Conservation (phyloP, 495 filamentous ascomycete genomes). For the Tetracladium marchalianum region DNA sequence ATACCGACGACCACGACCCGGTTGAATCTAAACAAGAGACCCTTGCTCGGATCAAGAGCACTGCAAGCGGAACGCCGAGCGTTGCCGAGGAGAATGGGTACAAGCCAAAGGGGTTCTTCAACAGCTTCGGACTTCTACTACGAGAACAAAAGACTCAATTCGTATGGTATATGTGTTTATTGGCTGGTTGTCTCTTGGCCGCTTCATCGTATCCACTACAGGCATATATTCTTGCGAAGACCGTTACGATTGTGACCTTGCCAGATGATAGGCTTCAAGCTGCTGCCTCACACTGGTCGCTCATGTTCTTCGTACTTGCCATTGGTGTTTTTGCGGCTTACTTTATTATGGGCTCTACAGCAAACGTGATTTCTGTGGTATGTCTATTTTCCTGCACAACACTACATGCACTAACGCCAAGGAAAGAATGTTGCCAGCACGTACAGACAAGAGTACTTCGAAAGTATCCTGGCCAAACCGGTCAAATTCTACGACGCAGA, state of each 20-base stretch:
- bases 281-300: conserved; percentile 47
- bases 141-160: conserved; percentile 8
- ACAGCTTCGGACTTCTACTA: conserved; percentile 15
- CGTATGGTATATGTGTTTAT: conserved; percentile 17
- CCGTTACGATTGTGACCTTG: conserved; percentile 35
- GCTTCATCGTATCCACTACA: conserved; percentile 34
- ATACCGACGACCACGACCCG: background rate
- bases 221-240: conserved; percentile 38
- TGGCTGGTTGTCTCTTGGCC: conserved; percentile 10
- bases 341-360: conserved; percentile 39
- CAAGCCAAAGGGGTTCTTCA: conserved; percentile 10
- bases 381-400: conserved; percentile 2
- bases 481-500: conserved; percentile 54
- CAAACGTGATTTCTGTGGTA: conserved; percentile 41
- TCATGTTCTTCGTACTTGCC: conserved; percentile 56
- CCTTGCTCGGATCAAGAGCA: background rate
- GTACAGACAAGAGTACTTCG: conserved; percentile 50
- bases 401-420: background rate
- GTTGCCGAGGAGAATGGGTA: background rate
- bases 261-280: conserved; percentile 25
- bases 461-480: conserved; percentile 44
- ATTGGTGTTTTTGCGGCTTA: conserved; percentile 40
- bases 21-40: background rate
- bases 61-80: conserved; percentile 1
- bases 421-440: conserved; percentile 8